A percentile compares a stretch with the other conserved stretches of the same genome.
Evolutionary conservation across 1,284 basidiomycete species (phyloP).

Genomic region (Trichosporon ovoides): DNA sequence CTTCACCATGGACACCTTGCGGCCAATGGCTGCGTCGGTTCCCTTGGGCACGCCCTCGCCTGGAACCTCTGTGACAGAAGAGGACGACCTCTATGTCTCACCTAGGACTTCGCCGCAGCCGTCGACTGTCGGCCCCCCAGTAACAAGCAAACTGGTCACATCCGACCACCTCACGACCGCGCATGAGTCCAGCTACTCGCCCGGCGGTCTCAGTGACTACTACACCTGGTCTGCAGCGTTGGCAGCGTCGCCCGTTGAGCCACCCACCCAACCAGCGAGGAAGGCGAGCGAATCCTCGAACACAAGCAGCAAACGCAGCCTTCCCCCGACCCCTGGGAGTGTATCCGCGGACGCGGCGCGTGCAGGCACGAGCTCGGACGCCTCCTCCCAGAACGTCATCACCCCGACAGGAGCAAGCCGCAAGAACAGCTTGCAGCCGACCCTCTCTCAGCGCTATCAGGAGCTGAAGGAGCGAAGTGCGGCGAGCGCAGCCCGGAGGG

Average conservation of each 20-base stretch:
- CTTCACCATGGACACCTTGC: neutral
- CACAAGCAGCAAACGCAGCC: neutral
- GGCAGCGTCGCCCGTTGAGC: neutral
- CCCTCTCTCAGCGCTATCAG: conserved; percentile 1
- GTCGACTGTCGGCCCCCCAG: neutral
- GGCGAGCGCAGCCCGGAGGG: neutral
- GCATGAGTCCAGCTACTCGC: neutral
- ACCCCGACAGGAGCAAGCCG: neutral
- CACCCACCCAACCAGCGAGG: neutral
- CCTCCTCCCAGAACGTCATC: neutral
- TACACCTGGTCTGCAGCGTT: neutral
- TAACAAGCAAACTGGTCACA: neutral
- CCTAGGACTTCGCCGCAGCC: neutral
- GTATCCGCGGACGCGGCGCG: no score
- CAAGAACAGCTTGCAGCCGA: neutral
- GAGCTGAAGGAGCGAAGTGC: conserved; percentile 2
- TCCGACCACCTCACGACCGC: neutral
- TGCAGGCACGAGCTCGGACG: no score
- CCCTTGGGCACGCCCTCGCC: neutral
- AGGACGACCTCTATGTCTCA: neutral
- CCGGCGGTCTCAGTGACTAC: neutral
- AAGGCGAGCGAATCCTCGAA: neutral
- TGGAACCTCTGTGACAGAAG: neutral
- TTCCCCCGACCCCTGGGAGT: neutral
- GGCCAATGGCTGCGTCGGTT: neutral